Evolutionary conservation across 1,139 yeast species (phyloP), one percentile per base, ranked within the genome.

Genomic region (Blastobotrys serpentis): DNA sequence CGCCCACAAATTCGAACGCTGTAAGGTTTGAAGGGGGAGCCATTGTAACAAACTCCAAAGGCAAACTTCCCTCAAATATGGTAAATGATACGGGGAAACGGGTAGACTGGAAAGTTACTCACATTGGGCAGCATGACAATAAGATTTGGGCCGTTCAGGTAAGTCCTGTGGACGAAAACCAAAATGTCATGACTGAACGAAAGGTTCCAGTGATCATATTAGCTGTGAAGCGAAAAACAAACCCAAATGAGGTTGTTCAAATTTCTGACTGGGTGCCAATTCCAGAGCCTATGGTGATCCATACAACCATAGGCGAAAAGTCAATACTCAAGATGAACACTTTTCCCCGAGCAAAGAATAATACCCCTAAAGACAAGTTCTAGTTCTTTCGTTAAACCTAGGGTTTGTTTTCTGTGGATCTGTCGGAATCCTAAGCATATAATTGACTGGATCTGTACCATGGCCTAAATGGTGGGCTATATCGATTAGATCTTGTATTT

Each of bases 121-220:
- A 59, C 14, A 52, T 67, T 47, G 71, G 71, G 2, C 32, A 49
- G 5, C 29, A 30, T 4, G 42, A 37, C 1, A 51, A 55, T 11
- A 54, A 56, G 5, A 42, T 55, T 1, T 60, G 62, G 56, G 68
- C 67, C 0, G 56, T 61, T n/a, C 47, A 49, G 19, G 56, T 66
- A n/a, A 53, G 52, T 38, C 65, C 66, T 1, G 41, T 29, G 10
- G 43, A 46, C 18, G 30, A 23, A n/a, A 21, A 23, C 22, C 26
- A 25, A 13, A n/a, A 30, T 7, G 25, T 43, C 11, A 34, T 5
- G 22, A 36, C 40, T 2, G 38, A 34, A 16, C 50, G 44, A n/a
- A 37, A 33, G 13, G 30, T 38, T 11, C 55, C 52, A 7, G 14
- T 51, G 39, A 47, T 53, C 10, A 33, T 55, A 16, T 18, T 55